Evolutionary conservation across 73 alveolate species (phyloP).

Genomic region (Tetrahymena malaccensis): DNA sequence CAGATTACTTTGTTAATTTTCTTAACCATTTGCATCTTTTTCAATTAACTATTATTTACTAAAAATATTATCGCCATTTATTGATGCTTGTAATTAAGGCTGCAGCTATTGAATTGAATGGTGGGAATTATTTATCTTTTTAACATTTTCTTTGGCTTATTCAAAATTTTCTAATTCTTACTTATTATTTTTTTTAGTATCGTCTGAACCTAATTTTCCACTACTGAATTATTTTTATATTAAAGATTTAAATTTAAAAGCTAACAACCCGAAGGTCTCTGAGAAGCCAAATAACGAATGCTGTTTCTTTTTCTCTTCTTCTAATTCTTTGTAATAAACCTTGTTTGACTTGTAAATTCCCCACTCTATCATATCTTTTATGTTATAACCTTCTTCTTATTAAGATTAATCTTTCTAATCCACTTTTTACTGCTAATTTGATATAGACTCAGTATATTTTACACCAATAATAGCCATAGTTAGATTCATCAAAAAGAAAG

Average conservation of each 20-base stretch:
- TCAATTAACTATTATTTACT: background rate
- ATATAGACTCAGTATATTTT: constrained; percentile 36
- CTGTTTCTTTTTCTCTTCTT: background rate
- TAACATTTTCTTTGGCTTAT: background rate
- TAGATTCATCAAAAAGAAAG: constrained; percentile 77
- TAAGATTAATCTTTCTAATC: background rate
- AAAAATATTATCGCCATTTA: background rate
- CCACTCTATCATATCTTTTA: background rate
- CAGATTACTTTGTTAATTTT: too few species aligned
- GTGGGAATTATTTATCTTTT: background rate
- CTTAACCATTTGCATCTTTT: background rate
- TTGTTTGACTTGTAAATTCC: background rate
- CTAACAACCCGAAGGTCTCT: background rate
- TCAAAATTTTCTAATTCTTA: background rate
- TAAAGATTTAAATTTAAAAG: background rate
- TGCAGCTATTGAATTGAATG: background rate
- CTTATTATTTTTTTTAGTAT: background rate
- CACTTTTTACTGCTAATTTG: background rate
- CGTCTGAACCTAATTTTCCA: background rate
- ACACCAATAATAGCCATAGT: constrained; percentile 89
- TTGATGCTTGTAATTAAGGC: background rate
- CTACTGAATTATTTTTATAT: background rate
- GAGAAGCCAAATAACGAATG: background rate
- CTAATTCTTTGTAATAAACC: background rate
- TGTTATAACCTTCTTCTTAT: background rate